Percentiles rank a stretch among this genome's conserved stretches.
These are phyloP conservation scores for Psilocybe azurescens DNA, from an alignment of 768 basidiomycete genomes.

Conservation along the genomic window DNA sequence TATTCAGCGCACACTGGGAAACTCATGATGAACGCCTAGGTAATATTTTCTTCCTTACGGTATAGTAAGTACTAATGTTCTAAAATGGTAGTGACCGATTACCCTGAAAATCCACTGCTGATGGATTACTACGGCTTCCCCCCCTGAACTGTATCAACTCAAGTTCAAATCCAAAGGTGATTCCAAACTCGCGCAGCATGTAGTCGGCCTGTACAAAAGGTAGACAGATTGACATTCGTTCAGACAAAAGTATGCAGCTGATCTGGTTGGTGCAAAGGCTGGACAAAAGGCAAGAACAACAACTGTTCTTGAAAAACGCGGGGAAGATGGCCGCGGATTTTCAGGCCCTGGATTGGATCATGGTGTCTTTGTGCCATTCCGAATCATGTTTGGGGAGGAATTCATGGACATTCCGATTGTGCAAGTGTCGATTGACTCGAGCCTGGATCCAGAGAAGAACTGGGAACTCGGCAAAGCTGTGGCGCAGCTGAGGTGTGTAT, in stretches of 20 bases:
- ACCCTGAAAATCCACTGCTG: constrained; percentile 76
- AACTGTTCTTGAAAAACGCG: constrained; percentile 56
- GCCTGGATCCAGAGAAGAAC: constrained; percentile 61
- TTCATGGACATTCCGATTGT: constrained; percentile 70
- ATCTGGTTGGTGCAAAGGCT: constrained; percentile 40
- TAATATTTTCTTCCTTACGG: constrained; percentile 23
- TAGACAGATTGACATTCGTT: constrained; percentile 21
- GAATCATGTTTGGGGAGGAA: constrained; percentile 76
- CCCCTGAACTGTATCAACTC: constrained; percentile 58
- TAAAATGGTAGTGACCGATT: constrained; percentile 65
- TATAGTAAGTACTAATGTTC: background rate
- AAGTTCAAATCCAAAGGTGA: constrained; percentile 76
- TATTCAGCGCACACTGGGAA: constrained; percentile 88
- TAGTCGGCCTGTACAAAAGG: constrained; percentile 68
- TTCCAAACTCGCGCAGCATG: constrained; percentile 54
- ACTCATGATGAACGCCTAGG: constrained; percentile 62
- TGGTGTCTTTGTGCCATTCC: constrained; percentile 83
- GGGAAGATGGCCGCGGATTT: constrained; percentile 70
- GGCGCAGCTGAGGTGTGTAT: constrained; percentile 54
- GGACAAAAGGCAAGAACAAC: constrained; percentile 58
- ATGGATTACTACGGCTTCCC: constrained; percentile 80
- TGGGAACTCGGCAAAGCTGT: constrained; percentile 72
- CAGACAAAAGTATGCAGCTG: background rate
- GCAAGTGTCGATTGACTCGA: constrained; percentile 70
- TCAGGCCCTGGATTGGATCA: constrained; percentile 73